These are phyloP conservation scores for Clavariopsis aquatica DNA, from an alignment of 495 filamentous ascomycete species.

Conservation along the genomic window DNA sequence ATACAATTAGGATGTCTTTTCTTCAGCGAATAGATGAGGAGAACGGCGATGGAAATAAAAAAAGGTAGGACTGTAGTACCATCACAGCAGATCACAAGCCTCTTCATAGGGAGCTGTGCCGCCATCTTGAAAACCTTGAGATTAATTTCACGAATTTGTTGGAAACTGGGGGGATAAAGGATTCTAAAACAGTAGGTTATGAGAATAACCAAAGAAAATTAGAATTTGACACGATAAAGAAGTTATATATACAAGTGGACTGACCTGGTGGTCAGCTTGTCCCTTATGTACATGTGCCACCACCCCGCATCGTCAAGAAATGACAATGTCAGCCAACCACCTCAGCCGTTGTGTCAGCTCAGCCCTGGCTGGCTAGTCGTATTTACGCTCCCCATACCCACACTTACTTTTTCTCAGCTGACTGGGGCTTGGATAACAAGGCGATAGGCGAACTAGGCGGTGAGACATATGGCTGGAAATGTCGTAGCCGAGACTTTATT, in stretches of 20 bases:
- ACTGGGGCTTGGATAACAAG: neutral
- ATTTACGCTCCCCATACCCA: neutral
- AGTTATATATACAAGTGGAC: no score
- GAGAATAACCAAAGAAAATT: no score
- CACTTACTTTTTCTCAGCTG: neutral
- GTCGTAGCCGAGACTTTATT: no score
- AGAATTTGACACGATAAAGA: no score
- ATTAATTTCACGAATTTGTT: neutral
- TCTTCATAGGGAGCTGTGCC: conserved; percentile 35
- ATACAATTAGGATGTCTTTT: neutral
- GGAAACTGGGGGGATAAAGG: no score
- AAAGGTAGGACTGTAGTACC: conserved; percentile 23
- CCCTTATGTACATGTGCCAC: neutral
- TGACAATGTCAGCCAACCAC: neutral
- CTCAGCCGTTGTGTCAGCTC: neutral
- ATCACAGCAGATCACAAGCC: conserved; percentile 46
- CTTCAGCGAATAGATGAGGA: neutral
- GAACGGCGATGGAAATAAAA: neutral
- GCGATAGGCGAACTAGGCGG: no score
- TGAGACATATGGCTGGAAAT: no score
- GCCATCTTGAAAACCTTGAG: neutral
- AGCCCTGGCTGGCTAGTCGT: neutral
- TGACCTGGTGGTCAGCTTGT: neutral
- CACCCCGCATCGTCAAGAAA: neutral
- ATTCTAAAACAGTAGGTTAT: no score